A percentile compares a stretch with the other conserved stretches of the same genome.
Evolutionary conservation across 768 basidiomycete species (phyloP).

Genomic region (Pilatotrama ljubarskyi): DNA sequence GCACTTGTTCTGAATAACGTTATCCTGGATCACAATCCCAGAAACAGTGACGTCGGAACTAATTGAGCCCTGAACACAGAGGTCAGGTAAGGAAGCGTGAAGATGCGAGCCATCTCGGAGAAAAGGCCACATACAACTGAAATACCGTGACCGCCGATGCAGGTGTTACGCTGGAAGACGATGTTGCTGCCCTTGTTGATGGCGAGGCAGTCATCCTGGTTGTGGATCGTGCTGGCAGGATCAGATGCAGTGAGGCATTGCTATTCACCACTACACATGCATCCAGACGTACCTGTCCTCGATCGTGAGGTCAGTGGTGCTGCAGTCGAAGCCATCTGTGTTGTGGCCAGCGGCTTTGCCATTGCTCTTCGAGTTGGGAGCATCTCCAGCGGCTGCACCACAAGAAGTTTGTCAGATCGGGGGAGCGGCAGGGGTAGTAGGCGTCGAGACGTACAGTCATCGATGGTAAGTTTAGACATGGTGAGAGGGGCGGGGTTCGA

Average conservation of each 20-base stretch:
- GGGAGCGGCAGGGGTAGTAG: neutral
- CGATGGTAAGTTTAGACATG: slow-evolving; percentile 50
- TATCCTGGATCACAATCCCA: slow-evolving; percentile 47
- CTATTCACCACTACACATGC: no score
- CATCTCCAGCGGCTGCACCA: slow-evolving; percentile 50
- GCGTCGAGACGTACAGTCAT: slow-evolving; percentile 53
- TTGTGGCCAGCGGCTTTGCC: slow-evolving; percentile 50
- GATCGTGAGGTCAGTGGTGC: slow-evolving; percentile 30
- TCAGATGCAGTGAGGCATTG: no score
- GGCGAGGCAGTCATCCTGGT: slow-evolving; percentile 61
- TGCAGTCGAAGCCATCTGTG: slow-evolving; percentile 34
- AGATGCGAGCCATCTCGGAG: neutral
- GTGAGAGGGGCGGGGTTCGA: slow-evolving; percentile 27
- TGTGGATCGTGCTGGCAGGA: slow-evolving; percentile 27
- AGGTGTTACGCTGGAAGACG: slow-evolving; percentile 47
- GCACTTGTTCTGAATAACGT: slow-evolving; percentile 58
- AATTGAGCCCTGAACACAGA: slow-evolving; percentile 53
- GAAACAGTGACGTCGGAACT: slow-evolving; percentile 46
- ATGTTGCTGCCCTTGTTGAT: slow-evolving; percentile 42
- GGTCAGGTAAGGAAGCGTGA: no score
- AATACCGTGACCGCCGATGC: slow-evolving; percentile 63
- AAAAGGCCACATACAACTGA: slow-evolving; percentile 45
- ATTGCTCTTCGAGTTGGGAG: slow-evolving; percentile 50
- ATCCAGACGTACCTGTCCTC: slow-evolving; percentile 26
- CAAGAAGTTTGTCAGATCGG: neutral